phyloP scores from a whole-genome alignment of 2,329 filamentous ascomycete species.

The Beauveria sp. region DNA sequence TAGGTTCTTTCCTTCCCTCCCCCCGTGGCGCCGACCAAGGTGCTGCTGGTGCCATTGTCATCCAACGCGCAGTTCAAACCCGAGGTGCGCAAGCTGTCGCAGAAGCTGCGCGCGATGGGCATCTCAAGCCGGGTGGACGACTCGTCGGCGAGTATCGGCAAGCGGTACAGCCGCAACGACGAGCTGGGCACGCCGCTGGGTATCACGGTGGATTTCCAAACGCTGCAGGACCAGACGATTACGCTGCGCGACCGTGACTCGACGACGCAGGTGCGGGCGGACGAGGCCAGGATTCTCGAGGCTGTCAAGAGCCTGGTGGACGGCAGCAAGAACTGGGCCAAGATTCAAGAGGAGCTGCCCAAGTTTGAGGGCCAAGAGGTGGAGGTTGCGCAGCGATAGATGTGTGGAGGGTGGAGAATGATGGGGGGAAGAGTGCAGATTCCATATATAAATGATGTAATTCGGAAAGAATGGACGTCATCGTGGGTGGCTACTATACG shows the following conservation, averaged over 20 bases:
- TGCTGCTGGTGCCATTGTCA: conserved; percentile 84
- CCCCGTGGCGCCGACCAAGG: conserved; percentile 85
- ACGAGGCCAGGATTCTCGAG: conserved; percentile 69
- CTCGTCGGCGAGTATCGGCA: conserved; percentile 86
- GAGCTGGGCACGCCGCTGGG: conserved; percentile 92
- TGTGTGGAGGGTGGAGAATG: background rate
- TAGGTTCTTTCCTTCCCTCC: conserved; percentile 48
- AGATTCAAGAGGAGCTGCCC: conserved; percentile 71
- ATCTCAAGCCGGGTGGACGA: conserved; percentile 84
- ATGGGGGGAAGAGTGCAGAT: background rate
- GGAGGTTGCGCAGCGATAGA: conserved; percentile 32
- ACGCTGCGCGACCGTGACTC: conserved; percentile 88
- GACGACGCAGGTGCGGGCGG: conserved; percentile 82
- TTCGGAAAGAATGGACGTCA: background rate
- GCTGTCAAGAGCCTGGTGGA: conserved; percentile 55
- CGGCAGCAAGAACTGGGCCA: conserved; percentile 50
- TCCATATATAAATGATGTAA: conserved; percentile 13
- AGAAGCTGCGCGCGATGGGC: conserved; percentile 66
- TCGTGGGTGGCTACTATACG: background rate
- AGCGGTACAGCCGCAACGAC: conserved; percentile 90
- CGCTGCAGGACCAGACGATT: conserved; percentile 75
- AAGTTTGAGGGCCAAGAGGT: conserved; percentile 73
- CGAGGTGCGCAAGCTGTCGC: conserved; percentile 63
- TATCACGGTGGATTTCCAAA: conserved; percentile 94
- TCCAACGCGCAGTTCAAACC: conserved; percentile 73